A percentile compares a stretch with the other conserved stretches of the same genome.
phyloP scores from a whole-genome alignment of 2,329 filamentous ascomycete species.

The Fusarium staphyleae region DNA sequence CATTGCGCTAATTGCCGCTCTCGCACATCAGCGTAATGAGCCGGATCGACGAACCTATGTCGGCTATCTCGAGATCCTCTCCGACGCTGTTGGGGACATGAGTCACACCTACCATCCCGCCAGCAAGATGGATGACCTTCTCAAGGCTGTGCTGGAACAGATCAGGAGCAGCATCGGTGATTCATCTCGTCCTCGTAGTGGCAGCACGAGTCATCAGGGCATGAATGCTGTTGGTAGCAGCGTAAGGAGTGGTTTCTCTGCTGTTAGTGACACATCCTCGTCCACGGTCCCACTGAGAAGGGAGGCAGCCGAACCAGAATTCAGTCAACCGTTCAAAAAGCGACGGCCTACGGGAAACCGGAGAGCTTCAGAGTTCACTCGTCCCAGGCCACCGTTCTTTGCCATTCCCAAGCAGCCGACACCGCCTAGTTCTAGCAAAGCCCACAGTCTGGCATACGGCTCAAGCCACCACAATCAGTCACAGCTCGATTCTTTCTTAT shows the following conservation, averaged over 20 bases:
- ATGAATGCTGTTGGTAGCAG: conserved; percentile 2
- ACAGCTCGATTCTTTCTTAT: conserved; percentile 38
- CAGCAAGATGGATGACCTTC: conserved; percentile 59
- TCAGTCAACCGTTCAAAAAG: conserved; percentile 42
- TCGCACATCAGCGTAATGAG: conserved; percentile 48
- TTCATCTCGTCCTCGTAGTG: conserved; percentile 28
- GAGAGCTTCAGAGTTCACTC: conserved; percentile 43
- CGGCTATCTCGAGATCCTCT: conserved; percentile 60
- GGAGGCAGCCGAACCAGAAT: conserved; percentile 39
- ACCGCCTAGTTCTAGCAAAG: conserved; percentile 29
- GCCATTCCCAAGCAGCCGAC: conserved; percentile 24
- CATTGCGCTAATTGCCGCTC: conserved; percentile 60
- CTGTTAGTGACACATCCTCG: conserved; percentile 26
- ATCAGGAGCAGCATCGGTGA: conserved; percentile 48
- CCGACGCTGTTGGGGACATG: conserved; percentile 60
- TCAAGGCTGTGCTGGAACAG: conserved; percentile 60
- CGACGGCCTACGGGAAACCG: conserved; percentile 40
- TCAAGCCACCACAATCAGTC: conserved; percentile 28
- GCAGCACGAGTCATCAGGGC: conserved; percentile 21
- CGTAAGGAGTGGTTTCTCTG: conserved; percentile 16
- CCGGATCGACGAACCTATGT: conserved; percentile 50
- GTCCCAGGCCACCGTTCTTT: conserved; percentile 43
- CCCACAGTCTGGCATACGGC: conserved; percentile 19
- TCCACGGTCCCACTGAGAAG: conserved; percentile 44
- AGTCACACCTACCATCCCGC: conserved; percentile 60